Base-by-base conservation (phyloP, 495 filamentous ascomycete genomes). In the Podospora sp. region DNA sequence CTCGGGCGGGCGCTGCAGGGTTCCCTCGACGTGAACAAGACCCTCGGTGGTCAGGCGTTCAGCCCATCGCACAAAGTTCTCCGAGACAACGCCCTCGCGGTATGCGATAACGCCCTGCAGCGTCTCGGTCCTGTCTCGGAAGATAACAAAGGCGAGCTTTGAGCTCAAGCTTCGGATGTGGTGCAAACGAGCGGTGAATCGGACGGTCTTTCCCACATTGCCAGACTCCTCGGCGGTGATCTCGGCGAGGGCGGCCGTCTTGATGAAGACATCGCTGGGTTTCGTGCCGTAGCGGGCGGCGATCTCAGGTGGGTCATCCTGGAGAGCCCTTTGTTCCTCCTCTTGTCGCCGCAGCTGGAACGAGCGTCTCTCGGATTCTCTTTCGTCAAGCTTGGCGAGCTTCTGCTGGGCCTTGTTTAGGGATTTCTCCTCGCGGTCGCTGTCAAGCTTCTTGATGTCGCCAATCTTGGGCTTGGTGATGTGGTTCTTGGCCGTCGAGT, bases 41-140 rank as follows among this genome's bases (percentile, higher is more conserved):
- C 87, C 90, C 78, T 97, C 94, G 49, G 87, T 82, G 66, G 90
- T 92, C 66, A 98, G 80, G 64, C 86, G 88, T 69, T 89, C 88
- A 16, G 88, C 88, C 86, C 91, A 97, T 78, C 96, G 94, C 35
- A 97, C 90, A 89, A 98, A 97, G 79, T 94, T 89, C 72, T 88
- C 86, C 20, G 86, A 88, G 16, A 90, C 73, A 50, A 72, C 83
- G 72, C 73, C 86, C 72, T 77, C 85, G 59, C 84, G 79, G 21
- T 81, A 81, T 20, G 88, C 82, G 56, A 92, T 79, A 73, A 92
- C 87, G 46, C 89, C 93, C 80, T 98, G 94, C 18, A 97, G 85
- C 52, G 92, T 96, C 71, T 88, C 83, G 46, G 87, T 86, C 69
- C 92, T 88, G 79, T 96, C 91, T 58, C 92, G 85, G 62, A 98